A percentile compares a stretch with the other conserved stretches of the same genome.
Evolutionary conservation across 176 grass and related monocot genomes (phyloP).

Genomic region (Aegilops longissima): DNA sequence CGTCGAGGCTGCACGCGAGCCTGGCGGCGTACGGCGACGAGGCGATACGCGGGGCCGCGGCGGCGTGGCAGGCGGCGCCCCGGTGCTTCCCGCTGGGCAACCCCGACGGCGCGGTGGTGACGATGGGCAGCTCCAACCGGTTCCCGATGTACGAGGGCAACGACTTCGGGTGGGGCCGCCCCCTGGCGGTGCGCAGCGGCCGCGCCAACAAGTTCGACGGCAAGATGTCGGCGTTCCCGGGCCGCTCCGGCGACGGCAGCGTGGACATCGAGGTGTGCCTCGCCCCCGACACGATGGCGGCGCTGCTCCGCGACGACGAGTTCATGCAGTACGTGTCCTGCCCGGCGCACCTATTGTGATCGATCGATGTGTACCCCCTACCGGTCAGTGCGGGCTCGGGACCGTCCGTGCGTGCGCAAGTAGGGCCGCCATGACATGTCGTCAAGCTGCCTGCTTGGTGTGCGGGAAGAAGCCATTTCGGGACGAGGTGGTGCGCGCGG

Average conservation of each 20-base stretch:
- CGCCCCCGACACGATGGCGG: conserved; percentile 80
- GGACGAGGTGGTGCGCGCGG: background rate
- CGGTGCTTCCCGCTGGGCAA: conserved; percentile 94
- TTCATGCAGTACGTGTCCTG: conserved; percentile 93
- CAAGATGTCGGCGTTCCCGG: conserved; percentile 95
- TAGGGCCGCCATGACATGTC: conserved; percentile 19
- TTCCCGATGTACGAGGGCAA: conserved; percentile 96
- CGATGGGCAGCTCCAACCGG: conserved; percentile 93
- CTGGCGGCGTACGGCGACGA: conserved; percentile 57
- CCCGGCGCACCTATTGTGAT: conserved; percentile 38
- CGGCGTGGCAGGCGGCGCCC: conserved; percentile 79
- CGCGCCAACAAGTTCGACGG: conserved; percentile 95
- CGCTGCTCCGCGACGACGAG: conserved; percentile 79
- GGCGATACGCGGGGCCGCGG: conserved; percentile 42
- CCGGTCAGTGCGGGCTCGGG: background rate
- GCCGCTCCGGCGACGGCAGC: conserved; percentile 61
- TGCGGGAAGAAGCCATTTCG: background rate
- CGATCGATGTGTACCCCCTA: background rate
- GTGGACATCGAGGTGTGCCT: conserved; percentile 96
- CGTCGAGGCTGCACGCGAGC: conserved; percentile 56
- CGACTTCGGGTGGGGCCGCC: conserved; percentile 87
- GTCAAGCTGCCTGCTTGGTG: background rate
- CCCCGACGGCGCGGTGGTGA: conserved; percentile 85
- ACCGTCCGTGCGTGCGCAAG: background rate
- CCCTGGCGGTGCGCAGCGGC: conserved; percentile 80